Conservation (phyloP, 371 early-diverging fungal genomes). For the Zopfochytrium polystomum region DNA sequence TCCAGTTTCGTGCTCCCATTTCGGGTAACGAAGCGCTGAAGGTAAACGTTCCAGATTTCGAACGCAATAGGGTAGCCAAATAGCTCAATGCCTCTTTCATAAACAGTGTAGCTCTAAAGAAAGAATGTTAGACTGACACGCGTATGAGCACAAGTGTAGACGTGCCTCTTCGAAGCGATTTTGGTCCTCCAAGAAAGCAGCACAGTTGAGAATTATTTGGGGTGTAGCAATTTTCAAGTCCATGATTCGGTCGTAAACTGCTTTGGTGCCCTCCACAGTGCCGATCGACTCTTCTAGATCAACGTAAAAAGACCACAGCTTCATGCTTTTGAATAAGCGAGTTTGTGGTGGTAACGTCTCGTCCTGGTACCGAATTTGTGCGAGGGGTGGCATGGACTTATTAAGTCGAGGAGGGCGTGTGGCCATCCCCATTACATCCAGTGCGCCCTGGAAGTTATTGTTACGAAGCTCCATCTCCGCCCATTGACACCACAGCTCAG, state of each 20-base stretch:
- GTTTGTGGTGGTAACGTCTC: conserved; percentile 70
- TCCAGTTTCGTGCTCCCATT: conserved; percentile 86
- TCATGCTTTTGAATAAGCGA: conserved; percentile 85
- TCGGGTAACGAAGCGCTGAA: conserved; percentile 80
- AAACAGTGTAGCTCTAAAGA: conserved; percentile 73
- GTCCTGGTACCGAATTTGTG: conserved; percentile 52
- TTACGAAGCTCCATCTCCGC: conserved; percentile 87
- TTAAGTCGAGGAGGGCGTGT: conserved; percentile 60
- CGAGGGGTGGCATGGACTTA: conserved; percentile 38
- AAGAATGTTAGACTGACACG: conserved; percentile 4
- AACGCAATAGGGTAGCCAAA: conserved; percentile 96
- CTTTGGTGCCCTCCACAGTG: conserved; percentile 74
- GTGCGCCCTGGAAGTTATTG: conserved; percentile 64
- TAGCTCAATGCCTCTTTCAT: conserved; percentile 92
- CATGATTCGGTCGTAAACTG: conserved; percentile 88
- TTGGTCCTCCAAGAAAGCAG: conserved; percentile 82
- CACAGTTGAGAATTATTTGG: conserved; percentile 92
- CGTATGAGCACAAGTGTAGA: conserved; percentile 3
- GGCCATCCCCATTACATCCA: conserved; percentile 75
- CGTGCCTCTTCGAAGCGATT: conserved; percentile 83
- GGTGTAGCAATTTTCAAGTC: conserved; percentile 93
- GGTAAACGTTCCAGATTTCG: conserved; percentile 95
- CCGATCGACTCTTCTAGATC: conserved; percentile 94
- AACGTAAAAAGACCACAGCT: conserved; percentile 90
- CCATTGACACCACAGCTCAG: conserved; percentile 88